Base-by-base conservation (phyloP, 106 monocot genomes). In the Acorus gramineus region DNA sequence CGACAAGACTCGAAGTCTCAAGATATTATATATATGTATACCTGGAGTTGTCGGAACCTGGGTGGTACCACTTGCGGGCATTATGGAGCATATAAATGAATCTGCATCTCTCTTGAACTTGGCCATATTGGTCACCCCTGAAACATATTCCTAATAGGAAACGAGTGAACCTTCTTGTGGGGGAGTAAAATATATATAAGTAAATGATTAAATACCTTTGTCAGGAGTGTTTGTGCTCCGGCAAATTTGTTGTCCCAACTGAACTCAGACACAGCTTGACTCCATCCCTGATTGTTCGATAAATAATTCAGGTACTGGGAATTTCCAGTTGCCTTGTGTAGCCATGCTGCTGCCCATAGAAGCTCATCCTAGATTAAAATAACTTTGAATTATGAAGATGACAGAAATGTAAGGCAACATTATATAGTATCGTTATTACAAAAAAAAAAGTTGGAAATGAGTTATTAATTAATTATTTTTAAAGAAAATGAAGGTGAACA, bases 311-410 rank as follows among this genome's bases (percentile, higher is more conserved):
- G 65, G 60, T 76, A 80, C 49, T 73, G 64, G 3, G 50, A 7
- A 3, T 69, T 69, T 6, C 28, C 49, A 10, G 83, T 76, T 52
- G 83, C 79, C 50, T 69, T 76, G 60, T 47, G 80, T 43, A 84
- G 79, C 83, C 83, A 84, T 10, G 79, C 61, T 52, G 83, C 71
- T 6, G 76, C 71, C 83, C 83, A 84, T 4, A 79, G 61, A 8
- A 84, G 75, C 64, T 84, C 83, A 69, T 80, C 80, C 80, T 11
- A 3, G 2, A 46, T 5, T 12, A 12, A 48, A 47, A 11, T 11
- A 7, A 62, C n/a, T 11, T 47, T 4, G 2, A 47, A 11, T 11
- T 28, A 28, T 28, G 28, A 28, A 28, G 28, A 28, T 28, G 28
- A 0, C 28, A 28, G 28, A 28, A 0, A 28, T 28, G 1, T 28